Evolutionary conservation across 768 basidiomycete genomes (phyloP), one percentile per base, ranked within the genome.

Genomic region (Gelatoporia subvermispora): DNA sequence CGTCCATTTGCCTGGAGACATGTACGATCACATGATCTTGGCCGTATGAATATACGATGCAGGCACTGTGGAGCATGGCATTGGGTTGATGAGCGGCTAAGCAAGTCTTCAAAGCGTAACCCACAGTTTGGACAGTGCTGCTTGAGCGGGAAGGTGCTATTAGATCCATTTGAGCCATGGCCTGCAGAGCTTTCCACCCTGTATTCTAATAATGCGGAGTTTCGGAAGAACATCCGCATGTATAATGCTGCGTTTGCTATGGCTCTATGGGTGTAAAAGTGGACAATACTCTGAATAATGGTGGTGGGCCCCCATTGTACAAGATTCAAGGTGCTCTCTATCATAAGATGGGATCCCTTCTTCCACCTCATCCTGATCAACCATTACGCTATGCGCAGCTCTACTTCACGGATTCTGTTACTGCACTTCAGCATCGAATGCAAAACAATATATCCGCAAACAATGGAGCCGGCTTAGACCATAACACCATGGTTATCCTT

Each of bases 241-340:
- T 75, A 75, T 37, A 77, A 77, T 45, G 53, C 57, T 34, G 66
- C 74, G 1, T 57, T 76, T 40, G 58, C 72, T 73, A 74, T 46
- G 71, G 67, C 0, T 74, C 71, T 0, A 24, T 74, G 0, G 64
- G 65, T 9, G 64, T 66, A 1, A 39, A 51, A 4, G 52, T 67
- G 21, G 69, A 72, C 48, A 31, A 63, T 13, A 45, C 50, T 2
- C 43, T 68, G 24, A 60, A 64, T 41, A 35, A 54, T 55, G 58
- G 64, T 49, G 17, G 57, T 56, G 70, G 68, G 0, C 64, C 66
- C 3, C 67, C 61, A 13, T 59, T 66, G 8, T 73, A 71, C 46
- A 47, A 52, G 0, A 65, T 76, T 5, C 62, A 57, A 55, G 70
- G 68, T 0, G 56, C 67, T 35, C 68, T 76, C 0, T 59, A 56